Percentiles rank a stretch among this genome's conserved stretches.
These are phyloP conservation scores for Tricholoma sp. DNA, from an alignment of 768 basidiomycete genomes.

Conservation along the genomic window DNA sequence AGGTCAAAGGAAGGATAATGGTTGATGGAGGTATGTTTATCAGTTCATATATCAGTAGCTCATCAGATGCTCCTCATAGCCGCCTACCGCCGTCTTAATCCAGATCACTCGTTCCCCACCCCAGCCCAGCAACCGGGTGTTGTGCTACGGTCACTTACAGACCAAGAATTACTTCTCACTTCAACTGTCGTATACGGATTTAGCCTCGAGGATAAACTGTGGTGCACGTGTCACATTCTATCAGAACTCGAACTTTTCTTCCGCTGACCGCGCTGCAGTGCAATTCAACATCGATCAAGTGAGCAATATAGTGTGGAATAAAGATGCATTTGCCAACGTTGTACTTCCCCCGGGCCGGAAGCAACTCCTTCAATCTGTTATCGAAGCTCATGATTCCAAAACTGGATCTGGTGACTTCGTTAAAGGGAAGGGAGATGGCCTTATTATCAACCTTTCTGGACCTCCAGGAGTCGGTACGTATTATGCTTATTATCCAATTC, in stretches of 20 bases:
- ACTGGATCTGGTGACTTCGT: slow-evolving; percentile 53
- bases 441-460: slow-evolving; percentile 47
- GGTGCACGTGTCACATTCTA: slow-evolving; percentile 36
- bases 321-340: slow-evolving; percentile 44
- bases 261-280: slow-evolving; percentile 38
- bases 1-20: no score
- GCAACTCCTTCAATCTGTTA: slow-evolving; percentile 45
- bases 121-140: no score
- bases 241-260: background rate
- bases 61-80: no score
- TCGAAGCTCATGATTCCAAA: slow-evolving; percentile 47
- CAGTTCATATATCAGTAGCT: no score
- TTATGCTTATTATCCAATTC: background rate
- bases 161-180: no score
- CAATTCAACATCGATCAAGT: slow-evolving; percentile 48
- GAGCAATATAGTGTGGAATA: slow-evolving; percentile 43
- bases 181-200: slow-evolving; percentile 33
- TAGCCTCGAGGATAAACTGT: slow-evolving; percentile 52
- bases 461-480: slow-evolving; percentile 49
- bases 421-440: slow-evolving; percentile 49
- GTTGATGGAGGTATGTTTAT: no score
- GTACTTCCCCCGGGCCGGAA: slow-evolving; percentile 35
- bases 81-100: no score
- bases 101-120: no score
- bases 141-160: no score